Conservation (phyloP, 371 early-diverging fungal genomes). For the Syncephalastrum sp. region DNA sequence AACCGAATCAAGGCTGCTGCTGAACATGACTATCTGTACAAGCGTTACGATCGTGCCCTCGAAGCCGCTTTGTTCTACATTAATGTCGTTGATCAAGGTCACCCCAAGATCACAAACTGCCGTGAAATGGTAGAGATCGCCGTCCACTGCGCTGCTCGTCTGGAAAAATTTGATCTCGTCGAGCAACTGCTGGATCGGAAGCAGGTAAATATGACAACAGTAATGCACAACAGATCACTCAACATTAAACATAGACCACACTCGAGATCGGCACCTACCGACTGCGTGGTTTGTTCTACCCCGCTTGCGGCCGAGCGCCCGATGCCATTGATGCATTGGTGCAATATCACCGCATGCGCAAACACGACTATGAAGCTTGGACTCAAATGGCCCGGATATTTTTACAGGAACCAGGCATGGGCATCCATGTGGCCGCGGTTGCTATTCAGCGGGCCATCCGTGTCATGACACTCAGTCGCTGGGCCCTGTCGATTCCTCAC, state of each 20-base stretch:
- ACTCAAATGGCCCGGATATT: conserved; percentile 22
- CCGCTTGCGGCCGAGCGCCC: conserved; percentile 26
- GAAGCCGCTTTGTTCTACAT: conserved; percentile 30
- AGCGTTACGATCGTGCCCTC: conserved; percentile 37
- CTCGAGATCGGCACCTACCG: conserved; percentile 34
- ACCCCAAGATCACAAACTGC: conserved; percentile 34
- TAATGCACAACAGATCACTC: background rate
- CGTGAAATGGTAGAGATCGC: conserved; percentile 45
- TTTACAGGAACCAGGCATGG: conserved; percentile 16
- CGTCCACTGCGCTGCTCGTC: conserved; percentile 35
- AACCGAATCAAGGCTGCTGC: conserved; percentile 35
- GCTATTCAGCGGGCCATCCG: conserved; percentile 32
- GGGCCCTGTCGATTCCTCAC: conserved; percentile 28
- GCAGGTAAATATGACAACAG: conserved; percentile 19
- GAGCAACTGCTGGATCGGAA: conserved; percentile 30
- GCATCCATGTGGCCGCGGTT: conserved; percentile 35
- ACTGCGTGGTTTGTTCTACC: conserved; percentile 31
- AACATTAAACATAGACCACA: conserved; percentile 18
- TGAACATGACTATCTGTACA: conserved; percentile 44
- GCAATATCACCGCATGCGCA: conserved; percentile 31
- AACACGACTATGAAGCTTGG: conserved; percentile 41
- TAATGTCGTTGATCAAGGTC: conserved; percentile 23
- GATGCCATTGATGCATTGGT: conserved; percentile 36
- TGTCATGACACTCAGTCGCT: conserved; percentile 33
- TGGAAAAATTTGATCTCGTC: conserved; percentile 24